These are phyloP conservation scores for Erigeron canadensis DNA, from an alignment of 129 eudicot species.

Conservation along the genomic window DNA sequence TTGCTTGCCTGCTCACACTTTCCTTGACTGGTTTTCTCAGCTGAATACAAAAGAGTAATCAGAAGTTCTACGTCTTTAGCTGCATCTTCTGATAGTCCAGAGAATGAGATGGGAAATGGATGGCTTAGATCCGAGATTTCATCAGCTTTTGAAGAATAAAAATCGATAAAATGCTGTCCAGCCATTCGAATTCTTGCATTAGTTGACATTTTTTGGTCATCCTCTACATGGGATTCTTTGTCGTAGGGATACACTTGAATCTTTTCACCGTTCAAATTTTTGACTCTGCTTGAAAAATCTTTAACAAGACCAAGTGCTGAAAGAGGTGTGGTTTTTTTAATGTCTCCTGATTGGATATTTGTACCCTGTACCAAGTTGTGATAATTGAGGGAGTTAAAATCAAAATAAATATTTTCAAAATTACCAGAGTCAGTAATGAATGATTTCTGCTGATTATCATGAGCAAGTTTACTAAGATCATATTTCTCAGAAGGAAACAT, in stretches of 20 bases:
- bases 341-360: background rate
- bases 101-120: conserved; percentile 11
- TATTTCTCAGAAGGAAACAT: conserved; percentile 19
- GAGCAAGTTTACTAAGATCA: conserved; percentile 3
- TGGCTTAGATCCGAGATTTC: background rate
- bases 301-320: conserved; percentile 16
- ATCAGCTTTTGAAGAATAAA: conserved; percentile 15
- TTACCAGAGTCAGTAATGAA: background rate
- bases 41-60: conserved; percentile 40
- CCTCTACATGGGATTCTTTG: background rate
- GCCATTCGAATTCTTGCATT: conserved; percentile 36
- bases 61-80: conserved; percentile 37
- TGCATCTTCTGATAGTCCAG: conserved; percentile 34
- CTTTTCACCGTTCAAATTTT: conserved; percentile 30
- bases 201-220: conserved; percentile 17
- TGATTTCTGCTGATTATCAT: conserved; percentile 9
- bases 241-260: background rate
- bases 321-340: conserved; percentile 7
- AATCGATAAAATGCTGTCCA: conserved; percentile 29
- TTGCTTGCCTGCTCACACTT: conserved; percentile 33
- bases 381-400: conserved; percentile 23
- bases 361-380: background rate
- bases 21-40: conserved; percentile 44
- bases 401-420: background rate
- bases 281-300: conserved; percentile 15